Conservation (phyloP, 768 basidiomycete species). For the Suillus subalutaceus region DNA sequence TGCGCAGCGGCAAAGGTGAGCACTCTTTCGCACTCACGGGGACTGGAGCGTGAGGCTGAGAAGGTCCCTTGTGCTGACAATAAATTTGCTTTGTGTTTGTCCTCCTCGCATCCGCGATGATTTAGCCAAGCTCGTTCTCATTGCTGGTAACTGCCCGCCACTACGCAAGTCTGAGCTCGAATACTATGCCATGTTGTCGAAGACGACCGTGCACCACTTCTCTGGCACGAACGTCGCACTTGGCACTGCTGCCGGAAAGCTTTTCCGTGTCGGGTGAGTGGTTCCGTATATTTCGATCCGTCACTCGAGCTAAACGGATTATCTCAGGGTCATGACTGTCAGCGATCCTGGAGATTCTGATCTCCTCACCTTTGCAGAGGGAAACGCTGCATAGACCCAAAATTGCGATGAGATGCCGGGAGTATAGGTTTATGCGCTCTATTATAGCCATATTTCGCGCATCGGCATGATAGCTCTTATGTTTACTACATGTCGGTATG, state of each 20-base stretch:
- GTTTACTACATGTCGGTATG: not conserved
- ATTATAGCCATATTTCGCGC: not conserved
- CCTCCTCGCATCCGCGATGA: slow-evolving; percentile 7
- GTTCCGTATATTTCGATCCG: not conserved
- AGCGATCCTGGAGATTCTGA: slow-evolving; percentile 96
- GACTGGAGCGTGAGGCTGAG: slow-evolving; percentile 99
- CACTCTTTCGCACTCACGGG: slow-evolving; percentile 60
- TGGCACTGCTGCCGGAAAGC: slow-evolving; percentile 97
- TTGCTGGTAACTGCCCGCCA: slow-evolving; percentile 98
- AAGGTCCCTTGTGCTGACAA: slow-evolving; percentile 91
- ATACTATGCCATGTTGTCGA: slow-evolving; percentile 99
- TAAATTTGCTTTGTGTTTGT: slow-evolving; percentile 28
- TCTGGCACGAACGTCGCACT: slow-evolving; percentile 96
- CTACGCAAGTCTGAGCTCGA: slow-evolving; percentile 99
- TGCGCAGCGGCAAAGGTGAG: slow-evolving; percentile 98
- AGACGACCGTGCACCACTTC: slow-evolving; percentile 99
- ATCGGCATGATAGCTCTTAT: not conserved
- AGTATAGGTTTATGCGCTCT: not conserved
- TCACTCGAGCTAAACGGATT: not conserved
- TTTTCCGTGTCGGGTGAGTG: slow-evolving; percentile 94
- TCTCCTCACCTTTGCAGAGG: slow-evolving; percentile 85
- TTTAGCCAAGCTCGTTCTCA: slow-evolving; percentile 95
- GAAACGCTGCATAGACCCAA: slow-evolving; percentile 49
- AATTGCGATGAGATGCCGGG: slow-evolving; percentile 1
- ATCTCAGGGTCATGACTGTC: slow-evolving; percentile 91